Percentiles rank a stretch among this genome's conserved stretches.
These are phyloP conservation scores for Pinus albicaulis DNA, from an alignment of 75 land plant species.

Conservation along the genomic window DNA sequence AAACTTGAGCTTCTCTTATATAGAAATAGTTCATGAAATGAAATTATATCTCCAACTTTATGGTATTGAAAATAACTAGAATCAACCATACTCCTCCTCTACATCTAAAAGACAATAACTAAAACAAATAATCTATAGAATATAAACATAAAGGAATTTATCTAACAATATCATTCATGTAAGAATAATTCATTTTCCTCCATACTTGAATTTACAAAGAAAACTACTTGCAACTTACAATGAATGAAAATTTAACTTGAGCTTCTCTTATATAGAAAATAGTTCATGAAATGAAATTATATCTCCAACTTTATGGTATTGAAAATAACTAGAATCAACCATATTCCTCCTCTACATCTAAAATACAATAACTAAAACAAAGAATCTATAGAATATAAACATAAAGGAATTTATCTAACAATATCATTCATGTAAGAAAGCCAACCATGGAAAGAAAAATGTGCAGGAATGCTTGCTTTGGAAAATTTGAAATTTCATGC, in stretches of 20 bases:
- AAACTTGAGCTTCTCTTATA: not conserved
- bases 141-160: not conserved
- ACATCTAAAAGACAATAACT: not conserved
- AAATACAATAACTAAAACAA: not conserved
- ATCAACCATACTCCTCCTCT: not conserved
- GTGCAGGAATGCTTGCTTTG: not conserved
- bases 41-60: not conserved
- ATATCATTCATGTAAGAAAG: too few relatives aligned
- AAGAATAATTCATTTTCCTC: conserved; percentile 74
- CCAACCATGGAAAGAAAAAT: not conserved
- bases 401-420: not conserved
- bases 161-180: not conserved
- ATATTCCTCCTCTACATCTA: not conserved
- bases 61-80: not conserved
- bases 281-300: not conserved
- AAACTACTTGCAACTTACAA: conserved; percentile 58
- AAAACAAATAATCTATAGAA: not conserved
- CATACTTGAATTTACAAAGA: conserved; percentile 91
- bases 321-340: not conserved
- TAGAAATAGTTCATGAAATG: not conserved
- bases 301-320: not conserved
- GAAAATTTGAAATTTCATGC: not conserved
- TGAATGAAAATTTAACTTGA: not conserved
- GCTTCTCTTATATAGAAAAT: not conserved
- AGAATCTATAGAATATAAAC: not conserved